Evolutionary conservation across 2,329 filamentous ascomycete genomes (phyloP).

Genomic region (Arthroderma sp.): DNA sequence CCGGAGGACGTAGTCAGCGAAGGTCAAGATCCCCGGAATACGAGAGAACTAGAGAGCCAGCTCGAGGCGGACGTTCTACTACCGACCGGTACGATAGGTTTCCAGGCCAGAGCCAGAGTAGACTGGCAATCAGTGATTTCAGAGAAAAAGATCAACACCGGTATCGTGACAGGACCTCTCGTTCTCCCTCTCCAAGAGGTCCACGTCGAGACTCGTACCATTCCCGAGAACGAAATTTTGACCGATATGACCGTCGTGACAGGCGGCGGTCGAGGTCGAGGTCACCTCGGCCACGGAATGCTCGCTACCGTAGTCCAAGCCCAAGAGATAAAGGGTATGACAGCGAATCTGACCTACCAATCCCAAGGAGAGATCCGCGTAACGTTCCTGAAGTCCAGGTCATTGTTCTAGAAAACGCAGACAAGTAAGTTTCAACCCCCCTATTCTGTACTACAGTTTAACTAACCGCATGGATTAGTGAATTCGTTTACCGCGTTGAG

Average conservation of each 20-base stretch:
- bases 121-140: slow-evolving; percentile 37
- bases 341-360: slow-evolving; percentile 51
- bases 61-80: slow-evolving; percentile 22
- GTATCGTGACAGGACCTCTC: neutral
- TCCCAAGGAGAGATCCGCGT: slow-evolving; percentile 59
- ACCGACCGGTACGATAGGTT: slow-evolving; percentile 37
- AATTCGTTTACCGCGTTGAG: slow-evolving; percentile 76
- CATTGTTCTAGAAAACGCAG: slow-evolving; percentile 65
- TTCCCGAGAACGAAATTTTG: slow-evolving; percentile 33
- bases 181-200: neutral
- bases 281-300: slow-evolving; percentile 54
- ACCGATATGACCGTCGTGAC: slow-evolving; percentile 45
- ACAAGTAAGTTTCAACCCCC: slow-evolving; percentile 35
- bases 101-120: slow-evolving; percentile 20
- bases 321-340: slow-evolving; percentile 43
- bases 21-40: slow-evolving; percentile 55
- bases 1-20: slow-evolving; percentile 26
- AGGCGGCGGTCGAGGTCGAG: slow-evolving; percentile 40
- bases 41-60: slow-evolving; percentile 29
- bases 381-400: slow-evolving; percentile 86
- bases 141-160: slow-evolving; percentile 25
- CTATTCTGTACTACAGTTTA: neutral
- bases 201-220: slow-evolving; percentile 14
- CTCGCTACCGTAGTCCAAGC: slow-evolving; percentile 57
- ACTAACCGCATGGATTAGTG: slow-evolving; percentile 33